A percentile compares a stretch with the other conserved stretches of the same genome.
Conservation (phyloP, 352 stramenopile genomes). For the Phytophthora syringae region DNA sequence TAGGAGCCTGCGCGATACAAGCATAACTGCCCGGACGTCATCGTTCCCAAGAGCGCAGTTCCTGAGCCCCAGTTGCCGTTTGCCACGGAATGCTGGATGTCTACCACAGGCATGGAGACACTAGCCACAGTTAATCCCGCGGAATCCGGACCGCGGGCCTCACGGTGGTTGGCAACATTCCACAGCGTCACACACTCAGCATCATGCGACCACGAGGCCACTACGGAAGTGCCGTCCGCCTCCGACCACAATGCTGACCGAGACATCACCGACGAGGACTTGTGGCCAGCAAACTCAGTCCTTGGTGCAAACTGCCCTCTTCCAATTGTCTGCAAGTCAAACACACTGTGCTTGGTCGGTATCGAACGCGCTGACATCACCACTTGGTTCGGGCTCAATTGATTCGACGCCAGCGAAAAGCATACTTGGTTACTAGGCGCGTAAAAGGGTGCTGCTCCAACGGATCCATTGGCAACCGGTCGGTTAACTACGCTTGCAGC, state of each 20-base stretch:
- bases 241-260: slow-evolving; percentile 58
- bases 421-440: slow-evolving; percentile 34
- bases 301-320: slow-evolving; percentile 16
- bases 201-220: slow-evolving; percentile 43
- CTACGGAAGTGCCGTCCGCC: slow-evolving; percentile 28
- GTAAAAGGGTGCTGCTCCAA: slow-evolving; percentile 23
- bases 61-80: slow-evolving; percentile 33
- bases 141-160: slow-evolving; percentile 16
- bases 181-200: slow-evolving; percentile 31
- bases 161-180: slow-evolving; percentile 28
- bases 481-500: slow-evolving; percentile 2
- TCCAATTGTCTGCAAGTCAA: slow-evolving; percentile 33
- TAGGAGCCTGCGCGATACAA: slow-evolving; percentile 25
- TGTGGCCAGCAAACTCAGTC: slow-evolving; percentile 43
- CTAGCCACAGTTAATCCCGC: slow-evolving; percentile 9
- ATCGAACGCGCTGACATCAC: slow-evolving; percentile 51
- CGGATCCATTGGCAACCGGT: slow-evolving; percentile 8
- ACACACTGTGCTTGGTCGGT: slow-evolving; percentile 52
- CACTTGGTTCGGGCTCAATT: slow-evolving; percentile 37
- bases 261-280: slow-evolving; percentile 48
- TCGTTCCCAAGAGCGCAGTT: slow-evolving; percentile 41
- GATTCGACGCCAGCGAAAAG: slow-evolving; percentile 41
- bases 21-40: slow-evolving; percentile 39
- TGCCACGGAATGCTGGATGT: slow-evolving; percentile 46
- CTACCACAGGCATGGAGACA: slow-evolving; percentile 26